Evolutionary conservation across 129 eudicot species (phyloP), one percentile per base, ranked within the genome.

Genomic region (Flaveria trinervia): DNA sequence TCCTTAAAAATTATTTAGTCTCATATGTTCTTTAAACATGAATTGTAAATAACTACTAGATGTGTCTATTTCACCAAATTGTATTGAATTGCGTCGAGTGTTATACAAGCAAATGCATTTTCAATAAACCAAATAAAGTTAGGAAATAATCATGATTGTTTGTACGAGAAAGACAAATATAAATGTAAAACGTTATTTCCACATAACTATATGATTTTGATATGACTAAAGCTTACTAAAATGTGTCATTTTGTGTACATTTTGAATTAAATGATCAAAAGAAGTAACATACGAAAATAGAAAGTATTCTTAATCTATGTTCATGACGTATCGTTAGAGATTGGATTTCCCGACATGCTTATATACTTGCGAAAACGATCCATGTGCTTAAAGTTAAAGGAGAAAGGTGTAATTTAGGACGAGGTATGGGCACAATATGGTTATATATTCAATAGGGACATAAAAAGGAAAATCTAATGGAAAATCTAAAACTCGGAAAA

Each of bases 331-430:
- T 56, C 55, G 3, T 18, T 39, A 18, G 20, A 20, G n/a, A 15
- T 48, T 1, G 10, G 39, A 33, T n/a, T 10, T 55, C 15, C 4
- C 26, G 23, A 23, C 14, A 11, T 55, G 62, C 61, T 55, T 71
- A 30, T 33, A 7, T 23, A 17, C 49, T 22, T n/a, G 23, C 1
- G 14, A 7, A 56, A 57, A 22, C 56, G 1, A 36, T 3, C 12
- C 77, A 57, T 73, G 55, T 73, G 77, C 4, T 73, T 57, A 41
- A 56, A 73, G 68, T 56, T 20, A 56, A 72, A 20, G 68, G 68
- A 22, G 6, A 57, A 20, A 56, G 14, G 67, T 73, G 52, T 39
- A 15, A 73, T 39, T 8, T 56, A 57, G 61, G 36, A 57, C 41
- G 43, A 2, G 0, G 23, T 57, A 57, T 56, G 25, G 77, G 54